A percentile compares a stretch with the other conserved stretches of the same genome.
Conservation (phyloP, 257 asterid species). For the Striga asiatica region DNA sequence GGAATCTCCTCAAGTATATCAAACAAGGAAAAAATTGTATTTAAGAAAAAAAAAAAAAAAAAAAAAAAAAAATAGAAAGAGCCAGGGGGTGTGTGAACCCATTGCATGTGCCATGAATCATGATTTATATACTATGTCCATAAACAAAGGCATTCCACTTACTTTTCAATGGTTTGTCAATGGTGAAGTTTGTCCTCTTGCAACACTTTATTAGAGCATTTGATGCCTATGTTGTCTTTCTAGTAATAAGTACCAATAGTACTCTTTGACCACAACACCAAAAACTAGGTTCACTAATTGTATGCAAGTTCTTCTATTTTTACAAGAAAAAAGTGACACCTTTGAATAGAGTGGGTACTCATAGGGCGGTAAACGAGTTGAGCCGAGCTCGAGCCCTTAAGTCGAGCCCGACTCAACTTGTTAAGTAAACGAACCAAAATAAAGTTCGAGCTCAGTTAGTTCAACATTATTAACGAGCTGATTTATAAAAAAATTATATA, state of each 20-base stretch:
- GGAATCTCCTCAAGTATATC: no score
- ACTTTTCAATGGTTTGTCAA: constrained; percentile 1
- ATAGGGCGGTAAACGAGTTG: no score
- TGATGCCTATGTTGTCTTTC: constrained; percentile 17
- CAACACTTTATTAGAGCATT: constrained; percentile 14
- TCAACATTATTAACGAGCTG: no score
- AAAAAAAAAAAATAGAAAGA: neutral
- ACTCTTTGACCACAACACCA: constrained; percentile 18
- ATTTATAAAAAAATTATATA: no score
- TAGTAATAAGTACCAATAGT: constrained; percentile 7
- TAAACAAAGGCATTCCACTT: constrained; percentile 17
- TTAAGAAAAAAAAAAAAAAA: neutral
- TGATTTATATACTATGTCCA: neutral
- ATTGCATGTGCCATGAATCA: constrained; percentile 8
- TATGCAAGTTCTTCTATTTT: neutral
- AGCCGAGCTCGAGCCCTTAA: no score
- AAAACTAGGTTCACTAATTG: neutral
- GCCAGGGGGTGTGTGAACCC: neutral
- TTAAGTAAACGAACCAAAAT: no score
- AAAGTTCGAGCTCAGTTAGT: no score
- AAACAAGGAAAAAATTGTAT: no score
- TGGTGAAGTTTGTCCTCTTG: constrained; percentile 14
- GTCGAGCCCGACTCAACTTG: no score
- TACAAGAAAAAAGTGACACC: no score
- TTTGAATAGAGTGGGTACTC: no score